Conservation (phyloP, 805 yeast genomes). For the Pichia membranifaciens region DNA sequence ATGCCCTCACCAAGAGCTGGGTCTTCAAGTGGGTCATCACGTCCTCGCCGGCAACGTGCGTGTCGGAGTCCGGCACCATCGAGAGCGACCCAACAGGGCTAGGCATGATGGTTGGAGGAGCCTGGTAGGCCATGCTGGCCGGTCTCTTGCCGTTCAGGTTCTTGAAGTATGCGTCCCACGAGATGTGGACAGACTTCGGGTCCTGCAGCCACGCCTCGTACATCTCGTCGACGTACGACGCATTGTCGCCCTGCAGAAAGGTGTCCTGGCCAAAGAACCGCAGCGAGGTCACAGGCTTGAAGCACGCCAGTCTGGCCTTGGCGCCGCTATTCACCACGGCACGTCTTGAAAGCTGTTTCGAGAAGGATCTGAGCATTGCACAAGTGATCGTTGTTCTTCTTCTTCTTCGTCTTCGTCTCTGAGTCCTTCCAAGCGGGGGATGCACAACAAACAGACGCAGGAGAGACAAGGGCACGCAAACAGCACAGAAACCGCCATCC, state of each 20-base stretch:
- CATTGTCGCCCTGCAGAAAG: slow-evolving; percentile 78
- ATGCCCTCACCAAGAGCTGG: slow-evolving; percentile 94
- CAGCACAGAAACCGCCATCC: too few species aligned
- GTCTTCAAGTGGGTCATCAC: slow-evolving; percentile 88
- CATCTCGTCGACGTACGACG: slow-evolving; percentile 96
- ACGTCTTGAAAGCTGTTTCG: slow-evolving; percentile 22
- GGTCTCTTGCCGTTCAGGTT: slow-evolving; percentile 70
- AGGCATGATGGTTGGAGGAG: slow-evolving; percentile 90
- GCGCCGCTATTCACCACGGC: slow-evolving; percentile 14
- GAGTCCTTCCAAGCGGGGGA: too few species aligned
- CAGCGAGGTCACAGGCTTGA: slow-evolving; percentile 5
- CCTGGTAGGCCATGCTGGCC: slow-evolving; percentile 69
- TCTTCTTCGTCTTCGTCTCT: too few species aligned
- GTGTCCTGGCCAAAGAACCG: slow-evolving; percentile 51
- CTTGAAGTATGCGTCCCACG: slow-evolving; percentile 96
- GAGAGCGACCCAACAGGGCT: slow-evolving; percentile 73
- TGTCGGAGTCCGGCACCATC: slow-evolving; percentile 46
- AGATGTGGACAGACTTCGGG: slow-evolving; percentile 85
- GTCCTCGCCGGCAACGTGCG: slow-evolving; percentile 48
- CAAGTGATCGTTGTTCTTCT: background rate
- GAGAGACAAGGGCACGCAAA: too few species aligned
- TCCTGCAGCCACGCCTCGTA: slow-evolving; percentile 90
- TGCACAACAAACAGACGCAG: too few species aligned
- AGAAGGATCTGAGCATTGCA: slow-evolving; percentile 27
- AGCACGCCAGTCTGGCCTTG: background rate